These are phyloP conservation scores for Fragaria nilgerrensis DNA, from an alignment of 306 rosid species.

Conservation along the genomic window DNA sequence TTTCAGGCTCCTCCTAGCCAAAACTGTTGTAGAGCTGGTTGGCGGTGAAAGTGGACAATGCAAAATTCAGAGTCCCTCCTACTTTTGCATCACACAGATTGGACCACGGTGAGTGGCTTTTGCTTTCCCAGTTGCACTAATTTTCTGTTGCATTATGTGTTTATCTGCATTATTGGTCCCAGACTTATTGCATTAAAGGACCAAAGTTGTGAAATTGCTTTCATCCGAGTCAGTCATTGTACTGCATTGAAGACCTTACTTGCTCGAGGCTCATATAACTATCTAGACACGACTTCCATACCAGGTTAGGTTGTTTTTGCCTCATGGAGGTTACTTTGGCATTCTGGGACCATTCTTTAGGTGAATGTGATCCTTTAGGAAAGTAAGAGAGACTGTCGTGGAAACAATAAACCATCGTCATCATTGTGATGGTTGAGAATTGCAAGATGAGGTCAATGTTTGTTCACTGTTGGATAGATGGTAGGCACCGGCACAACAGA, in stretches of 20 bases:
- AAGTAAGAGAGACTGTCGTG: background rate
- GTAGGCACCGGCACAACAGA: background rate
- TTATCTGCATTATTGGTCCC: constrained; percentile 29
- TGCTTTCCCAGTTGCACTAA: constrained; percentile 7
- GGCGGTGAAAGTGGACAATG: constrained; percentile 7
- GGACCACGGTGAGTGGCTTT: constrained; percentile 31
- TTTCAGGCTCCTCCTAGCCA: background rate
- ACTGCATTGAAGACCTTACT: background rate
- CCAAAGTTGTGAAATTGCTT: constrained; percentile 29
- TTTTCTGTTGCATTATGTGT: constrained; percentile 11
- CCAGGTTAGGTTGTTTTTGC: background rate
- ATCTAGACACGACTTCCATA: background rate
- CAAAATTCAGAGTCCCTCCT: constrained; percentile 19
- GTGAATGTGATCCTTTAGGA: background rate
- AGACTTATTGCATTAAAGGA: background rate
- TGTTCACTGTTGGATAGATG: background rate
- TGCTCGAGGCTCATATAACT: background rate
- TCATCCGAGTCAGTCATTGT: constrained; percentile 18
- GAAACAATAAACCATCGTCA: background rate
- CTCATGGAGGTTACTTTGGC: background rate
- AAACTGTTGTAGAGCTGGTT: background rate
- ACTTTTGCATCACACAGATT: constrained; percentile 6
- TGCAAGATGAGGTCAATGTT: background rate
- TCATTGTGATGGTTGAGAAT: background rate
- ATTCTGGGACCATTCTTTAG: constrained; percentile 1